phyloP scores from a whole-genome alignment of 352 stramenopile species.

The Globisporangium irregulare region DNA sequence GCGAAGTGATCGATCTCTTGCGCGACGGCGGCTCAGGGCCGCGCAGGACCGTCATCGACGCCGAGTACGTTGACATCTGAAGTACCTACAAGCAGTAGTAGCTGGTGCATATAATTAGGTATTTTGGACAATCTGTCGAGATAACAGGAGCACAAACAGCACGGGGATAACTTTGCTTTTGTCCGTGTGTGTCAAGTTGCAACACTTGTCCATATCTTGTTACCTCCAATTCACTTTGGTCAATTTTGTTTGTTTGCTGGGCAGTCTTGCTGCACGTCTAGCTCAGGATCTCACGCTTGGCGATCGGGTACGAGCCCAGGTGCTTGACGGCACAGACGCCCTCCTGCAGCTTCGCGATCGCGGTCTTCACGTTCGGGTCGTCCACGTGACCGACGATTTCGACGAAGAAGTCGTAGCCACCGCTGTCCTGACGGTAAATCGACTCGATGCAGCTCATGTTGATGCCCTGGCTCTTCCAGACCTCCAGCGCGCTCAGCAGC shows the following conservation, averaged over 20 bases:
- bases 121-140: background rate
- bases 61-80: conserved; percentile 68
- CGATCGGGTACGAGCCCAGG: conserved; percentile 76
- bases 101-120: background rate
- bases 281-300: conserved; percentile 44
- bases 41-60: conserved; percentile 65
- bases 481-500: conserved; percentile 68
- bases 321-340: conserved; percentile 67
- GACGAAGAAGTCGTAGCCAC: conserved; percentile 85
- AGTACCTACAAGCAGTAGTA: too few species aligned
- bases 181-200: too few species aligned
- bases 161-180: background rate
- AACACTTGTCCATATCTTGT: background rate
- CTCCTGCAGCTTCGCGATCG: conserved; percentile 49
- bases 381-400: conserved; percentile 79
- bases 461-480: conserved; percentile 79
- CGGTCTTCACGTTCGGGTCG: conserved; percentile 54
- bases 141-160: background rate
- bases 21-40: conserved; percentile 33
- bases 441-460: conserved; percentile 86
- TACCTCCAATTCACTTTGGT: background rate
- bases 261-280: conserved; percentile 16
- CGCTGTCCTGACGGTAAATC: conserved; percentile 71
- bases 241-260: background rate
- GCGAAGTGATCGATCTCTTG: conserved; percentile 66